Evolutionary conservation across 2,329 filamentous ascomycete species (phyloP), one percentile per base, ranked within the genome.

Genomic region (Fusarium multiceps): DNA sequence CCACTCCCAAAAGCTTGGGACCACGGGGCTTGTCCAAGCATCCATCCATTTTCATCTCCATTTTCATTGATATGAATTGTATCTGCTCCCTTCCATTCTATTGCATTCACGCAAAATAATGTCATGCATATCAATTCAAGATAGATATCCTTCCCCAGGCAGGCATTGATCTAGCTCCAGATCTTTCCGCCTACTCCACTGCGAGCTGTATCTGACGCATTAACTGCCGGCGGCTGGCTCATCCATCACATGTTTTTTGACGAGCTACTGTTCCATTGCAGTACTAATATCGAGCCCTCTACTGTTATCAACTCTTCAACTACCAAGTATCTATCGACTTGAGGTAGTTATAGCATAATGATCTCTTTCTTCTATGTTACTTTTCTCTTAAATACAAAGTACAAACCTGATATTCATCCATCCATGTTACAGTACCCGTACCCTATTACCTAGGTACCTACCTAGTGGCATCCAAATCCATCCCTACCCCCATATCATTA

Each of bases 11-110:
- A 51, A 37, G 34, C 40, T 50, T 56, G 23, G 41, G 40, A 20
- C 45, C 57, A 34, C 57, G 57, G 63, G 48, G 55, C 47, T 66
- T 66, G 55, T 28, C 63, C 61, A 25, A 66, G 54, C 42, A 37
- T 37, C 34, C 18, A 37, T 25, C 20, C 59, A 63, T 30, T 30
- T 30, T 30, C 28, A 30, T 30, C 12, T 40, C 11, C 18, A n/a
- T 37, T n/a, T 32, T 37, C 34, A n/a, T 37, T n/a, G 3, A 37
- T 14, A n/a, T n/a, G 23, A 14, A 34, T 34, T 18, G 11, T 25
- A 23, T 30, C 28, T 16, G 32, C 40, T 64, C 46, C 40, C 50
- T 32, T 27, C 28, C 21, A 28, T 41, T 51, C 16, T 28, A 14
- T 51, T 32, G 27, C 23, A 23, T 21, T 40, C n/a, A 7, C 16